These are phyloP conservation scores for Daphne laureola DNA, from an alignment of 441 rosid genomes.

Conservation along the genomic window DNA sequence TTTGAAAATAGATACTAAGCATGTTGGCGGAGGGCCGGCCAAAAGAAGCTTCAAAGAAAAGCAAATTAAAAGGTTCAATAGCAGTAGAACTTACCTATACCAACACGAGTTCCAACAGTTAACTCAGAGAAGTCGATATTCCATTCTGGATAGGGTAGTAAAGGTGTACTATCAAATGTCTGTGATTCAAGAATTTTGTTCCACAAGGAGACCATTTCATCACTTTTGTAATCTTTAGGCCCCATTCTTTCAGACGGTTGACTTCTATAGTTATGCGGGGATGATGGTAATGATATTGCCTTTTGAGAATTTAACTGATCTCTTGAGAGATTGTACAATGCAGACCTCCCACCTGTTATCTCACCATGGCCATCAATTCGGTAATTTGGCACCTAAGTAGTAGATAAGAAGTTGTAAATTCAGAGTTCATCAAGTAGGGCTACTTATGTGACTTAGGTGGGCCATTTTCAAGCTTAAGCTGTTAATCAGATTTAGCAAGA, in stretches of 20 bases:
- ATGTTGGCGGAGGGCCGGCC: slow-evolving; percentile 2
- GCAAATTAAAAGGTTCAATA: background rate
- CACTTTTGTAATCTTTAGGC: slow-evolving; percentile 31
- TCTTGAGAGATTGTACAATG: slow-evolving; percentile 38
- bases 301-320: slow-evolving; percentile 68
- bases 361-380: slow-evolving; percentile 48
- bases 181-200: slow-evolving; percentile 89
- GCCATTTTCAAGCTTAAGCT: too few species aligned
- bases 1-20: background rate
- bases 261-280: slow-evolving; percentile 79
- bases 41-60: slow-evolving; percentile 3
- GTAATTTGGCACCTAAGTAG: slow-evolving; percentile 50
- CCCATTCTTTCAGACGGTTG: slow-evolving; percentile 53
- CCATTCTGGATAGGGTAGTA: slow-evolving; percentile 88
- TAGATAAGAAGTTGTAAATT: background rate
- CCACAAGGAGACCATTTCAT: slow-evolving; percentile 64
- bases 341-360: slow-evolving; percentile 63
- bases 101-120: slow-evolving; percentile 94
- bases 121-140: slow-evolving; percentile 90
- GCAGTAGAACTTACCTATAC: slow-evolving; percentile 62
- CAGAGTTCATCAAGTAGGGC: too few species aligned
- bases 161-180: slow-evolving; percentile 65
- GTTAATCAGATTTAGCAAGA: too few species aligned
- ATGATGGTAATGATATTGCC: slow-evolving; percentile 92
- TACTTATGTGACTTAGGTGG: too few species aligned